Conservation (phyloP, 306 rosid species). For the Hippophae tibetana region DNA sequence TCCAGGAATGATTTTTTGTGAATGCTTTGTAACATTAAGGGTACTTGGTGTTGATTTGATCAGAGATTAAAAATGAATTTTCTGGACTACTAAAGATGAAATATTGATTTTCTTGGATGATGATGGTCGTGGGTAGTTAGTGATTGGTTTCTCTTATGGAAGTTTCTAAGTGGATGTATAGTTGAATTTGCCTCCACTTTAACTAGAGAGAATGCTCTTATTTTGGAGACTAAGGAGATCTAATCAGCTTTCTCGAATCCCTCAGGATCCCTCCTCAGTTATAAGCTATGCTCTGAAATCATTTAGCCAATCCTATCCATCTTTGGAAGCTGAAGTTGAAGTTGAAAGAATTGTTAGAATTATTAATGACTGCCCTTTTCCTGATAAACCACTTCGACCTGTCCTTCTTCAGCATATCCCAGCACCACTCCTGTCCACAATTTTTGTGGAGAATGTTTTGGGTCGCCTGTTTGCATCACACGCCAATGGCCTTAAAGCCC, state of each 20-base stretch:
- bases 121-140: slow-evolving; percentile 4
- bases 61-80: too few relatives aligned
- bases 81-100: neutral
- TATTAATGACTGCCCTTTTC: slow-evolving; percentile 73
- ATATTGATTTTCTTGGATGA: slow-evolving; percentile 9
- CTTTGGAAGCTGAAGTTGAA: slow-evolving; percentile 14
- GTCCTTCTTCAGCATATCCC: slow-evolving; percentile 44
- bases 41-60: too few relatives aligned
- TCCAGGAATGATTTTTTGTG: too few relatives aligned
- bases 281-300: slow-evolving; percentile 8
- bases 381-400: slow-evolving; percentile 58
- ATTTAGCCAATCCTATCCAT: slow-evolving; percentile 11
- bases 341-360: slow-evolving; percentile 43
- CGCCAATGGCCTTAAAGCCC: slow-evolving; percentile 76
- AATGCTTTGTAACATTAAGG: too few relatives aligned
- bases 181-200: neutral
- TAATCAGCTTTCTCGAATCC: slow-evolving; percentile 15
- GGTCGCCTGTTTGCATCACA: slow-evolving; percentile 70
- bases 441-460: slow-evolving; percentile 43
- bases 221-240: slow-evolving; percentile 13
- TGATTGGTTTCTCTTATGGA: neutral
- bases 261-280: slow-evolving; percentile 16
- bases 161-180: neutral
- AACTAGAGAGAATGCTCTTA: slow-evolving; percentile 22
- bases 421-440: slow-evolving; percentile 30